Conservation (phyloP, 2,329 filamentous ascomycete species). For the Sporothrix luriei region DNA sequence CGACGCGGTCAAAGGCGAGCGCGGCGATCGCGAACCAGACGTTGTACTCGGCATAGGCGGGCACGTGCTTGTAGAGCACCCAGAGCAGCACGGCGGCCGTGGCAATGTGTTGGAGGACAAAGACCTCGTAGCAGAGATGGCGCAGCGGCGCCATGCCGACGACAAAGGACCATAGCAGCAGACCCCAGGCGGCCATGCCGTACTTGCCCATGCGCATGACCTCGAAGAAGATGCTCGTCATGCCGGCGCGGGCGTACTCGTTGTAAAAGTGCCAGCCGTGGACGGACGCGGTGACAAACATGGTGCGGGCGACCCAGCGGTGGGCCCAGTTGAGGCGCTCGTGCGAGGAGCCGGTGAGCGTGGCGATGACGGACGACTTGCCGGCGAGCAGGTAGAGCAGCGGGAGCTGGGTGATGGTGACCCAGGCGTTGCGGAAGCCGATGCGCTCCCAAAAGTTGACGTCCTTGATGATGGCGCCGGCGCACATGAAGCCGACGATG, state of each 20-base stretch:
- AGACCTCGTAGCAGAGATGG: conserved; percentile 68
- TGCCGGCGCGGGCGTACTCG: conserved; percentile 63
- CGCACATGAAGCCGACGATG: conserved; percentile 60
- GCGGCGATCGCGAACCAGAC: conserved; percentile 68
- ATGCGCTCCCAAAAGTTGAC: conserved; percentile 65
- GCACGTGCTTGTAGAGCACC: conserved; percentile 65
- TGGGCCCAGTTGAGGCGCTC: conserved; percentile 74
- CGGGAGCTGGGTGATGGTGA: conserved; percentile 65
- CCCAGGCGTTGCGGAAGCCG: conserved; percentile 69
- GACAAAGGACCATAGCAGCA: conserved; percentile 67
- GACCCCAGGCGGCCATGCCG: conserved; percentile 66
- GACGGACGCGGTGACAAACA: conserved; percentile 68
- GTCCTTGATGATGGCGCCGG: conserved; percentile 54
- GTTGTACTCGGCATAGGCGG: conserved; percentile 60
- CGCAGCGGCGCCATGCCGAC: conserved; percentile 66
- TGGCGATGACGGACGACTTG: conserved; percentile 62
- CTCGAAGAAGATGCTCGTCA: conserved; percentile 60
- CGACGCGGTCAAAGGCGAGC: conserved; percentile 63
- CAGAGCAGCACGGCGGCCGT: conserved; percentile 64
- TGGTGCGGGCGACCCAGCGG: conserved; percentile 69
- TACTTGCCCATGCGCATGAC: conserved; percentile 68
- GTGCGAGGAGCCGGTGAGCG: conserved; percentile 64
- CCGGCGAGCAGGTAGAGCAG: conserved; percentile 64
- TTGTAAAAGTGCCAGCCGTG: conserved; percentile 71
- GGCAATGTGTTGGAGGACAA: conserved; percentile 67